phyloP scores from a whole-genome alignment of 1,139 yeast genomes.

The Suhomyces anneliseae region DNA sequence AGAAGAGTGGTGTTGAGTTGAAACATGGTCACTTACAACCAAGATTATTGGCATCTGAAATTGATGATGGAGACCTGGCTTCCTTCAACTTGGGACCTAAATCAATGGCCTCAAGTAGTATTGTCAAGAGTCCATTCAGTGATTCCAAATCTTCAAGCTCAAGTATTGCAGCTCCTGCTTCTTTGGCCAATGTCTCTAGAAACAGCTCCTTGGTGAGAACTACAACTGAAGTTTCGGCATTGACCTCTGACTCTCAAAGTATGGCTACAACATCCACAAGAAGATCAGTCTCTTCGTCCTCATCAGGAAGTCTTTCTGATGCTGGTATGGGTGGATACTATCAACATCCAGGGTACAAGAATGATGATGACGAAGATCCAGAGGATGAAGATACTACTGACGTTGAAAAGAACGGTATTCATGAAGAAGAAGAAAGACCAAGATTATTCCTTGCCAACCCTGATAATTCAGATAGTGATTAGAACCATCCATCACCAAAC shows the following conservation, averaged over 20 bases:
- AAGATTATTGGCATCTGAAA: constrained; percentile 74
- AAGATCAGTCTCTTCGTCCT: constrained; percentile 22
- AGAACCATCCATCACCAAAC: neutral
- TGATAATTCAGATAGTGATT: constrained; percentile 40
- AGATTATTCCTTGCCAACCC: constrained; percentile 73
- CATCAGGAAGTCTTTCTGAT: constrained; percentile 29
- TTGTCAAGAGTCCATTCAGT: constrained; percentile 7
- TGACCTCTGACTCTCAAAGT: constrained; percentile 24
- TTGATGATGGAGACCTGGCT: constrained; percentile 58
- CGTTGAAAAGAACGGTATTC: constrained; percentile 9
- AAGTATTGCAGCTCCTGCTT: constrained; percentile 18
- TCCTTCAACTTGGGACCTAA: constrained; percentile 10
- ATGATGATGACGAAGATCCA: constrained; percentile 23
- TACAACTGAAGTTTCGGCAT: constrained; percentile 28
- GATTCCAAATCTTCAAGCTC: constrained; percentile 25
- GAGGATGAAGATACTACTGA: constrained; percentile 20
- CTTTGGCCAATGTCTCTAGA: constrained; percentile 17
- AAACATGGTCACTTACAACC: constrained; percentile 76
- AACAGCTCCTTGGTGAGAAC: constrained; percentile 32
- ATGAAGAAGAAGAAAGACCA: constrained; percentile 36
- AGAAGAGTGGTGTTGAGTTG: constrained; percentile 57
- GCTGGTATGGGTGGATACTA: constrained; percentile 36
- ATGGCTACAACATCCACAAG: constrained; percentile 19
- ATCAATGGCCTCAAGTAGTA: neutral
- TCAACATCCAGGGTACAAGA: constrained; percentile 45